Evolutionary conservation across 305 asterid species (phyloP).

Genomic region (Striga hermonthica): DNA sequence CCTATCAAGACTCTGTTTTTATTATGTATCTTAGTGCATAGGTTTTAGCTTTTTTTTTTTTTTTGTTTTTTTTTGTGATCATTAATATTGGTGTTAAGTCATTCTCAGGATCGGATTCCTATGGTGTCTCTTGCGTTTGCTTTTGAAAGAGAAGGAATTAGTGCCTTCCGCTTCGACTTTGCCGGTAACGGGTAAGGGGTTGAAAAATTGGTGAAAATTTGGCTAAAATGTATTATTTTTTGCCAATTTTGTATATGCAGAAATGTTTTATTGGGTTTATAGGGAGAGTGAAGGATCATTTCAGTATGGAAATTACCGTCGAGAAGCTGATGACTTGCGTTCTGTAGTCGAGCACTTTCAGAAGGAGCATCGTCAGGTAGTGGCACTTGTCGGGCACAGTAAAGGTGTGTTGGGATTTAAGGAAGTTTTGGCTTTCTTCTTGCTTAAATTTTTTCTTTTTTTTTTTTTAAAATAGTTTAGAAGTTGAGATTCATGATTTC

Average conservation of each 20-base stretch:
- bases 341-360: constrained; percentile 66
- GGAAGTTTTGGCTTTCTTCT: no score
- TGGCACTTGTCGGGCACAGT: constrained; percentile 80
- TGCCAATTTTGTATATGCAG: background rate
- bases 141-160: constrained; percentile 60
- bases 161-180: constrained; percentile 87
- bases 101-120: constrained; percentile 76
- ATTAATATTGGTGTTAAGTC: no score
- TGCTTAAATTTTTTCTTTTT: no score
- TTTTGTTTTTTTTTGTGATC: no score
- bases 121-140: constrained; percentile 71
- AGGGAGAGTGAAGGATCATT: constrained; percentile 91
- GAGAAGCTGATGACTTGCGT: constrained; percentile 82
- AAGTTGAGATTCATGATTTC: no score
- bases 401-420: constrained; percentile 37
- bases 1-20: constrained; percentile 1
- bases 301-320: constrained; percentile 74
- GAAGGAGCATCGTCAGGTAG: constrained; percentile 41
- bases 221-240: no score
- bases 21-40: no score
- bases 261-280: constrained; percentile 23
- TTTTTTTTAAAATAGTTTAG: no score
- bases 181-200: constrained; percentile 85
- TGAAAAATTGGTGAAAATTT: background rate
- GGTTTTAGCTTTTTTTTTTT: no score